Conservation (phyloP, 768 basidiomycete genomes). For the Mycena leptocephala region DNA sequence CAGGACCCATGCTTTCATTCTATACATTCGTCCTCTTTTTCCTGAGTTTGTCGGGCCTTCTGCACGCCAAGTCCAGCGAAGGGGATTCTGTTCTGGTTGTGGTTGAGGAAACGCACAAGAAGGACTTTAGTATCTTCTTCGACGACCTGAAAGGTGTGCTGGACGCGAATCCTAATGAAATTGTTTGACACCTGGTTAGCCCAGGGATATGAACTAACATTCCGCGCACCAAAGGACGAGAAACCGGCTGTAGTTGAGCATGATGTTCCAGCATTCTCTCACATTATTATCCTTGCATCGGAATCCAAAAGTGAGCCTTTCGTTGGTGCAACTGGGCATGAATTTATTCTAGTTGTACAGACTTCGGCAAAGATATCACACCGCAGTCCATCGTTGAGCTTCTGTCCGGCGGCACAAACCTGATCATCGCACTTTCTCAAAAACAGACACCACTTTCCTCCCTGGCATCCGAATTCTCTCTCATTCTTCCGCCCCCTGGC, state of each 20-base stretch:
- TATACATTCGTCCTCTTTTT: slow-evolving; percentile 50
- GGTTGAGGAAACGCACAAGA: slow-evolving; percentile 80
- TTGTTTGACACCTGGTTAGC: slow-evolving; percentile 57
- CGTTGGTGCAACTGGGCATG: neutral
- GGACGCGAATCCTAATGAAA: slow-evolving; percentile 8
- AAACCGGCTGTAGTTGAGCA: slow-evolving; percentile 77
- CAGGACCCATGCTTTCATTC: slow-evolving; percentile 55
- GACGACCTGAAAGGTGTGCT: slow-evolving; percentile 78
- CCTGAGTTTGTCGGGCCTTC: slow-evolving; percentile 45
- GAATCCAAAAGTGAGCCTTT: slow-evolving; percentile 82
- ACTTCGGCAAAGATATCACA: slow-evolving; percentile 80
- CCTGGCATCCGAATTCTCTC: slow-evolving; percentile 92
- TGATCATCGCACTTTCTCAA: slow-evolving; percentile 87
- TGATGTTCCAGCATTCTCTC: slow-evolving; percentile 84
- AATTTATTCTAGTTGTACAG: slow-evolving; percentile 53
- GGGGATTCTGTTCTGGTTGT: slow-evolving; percentile 90
- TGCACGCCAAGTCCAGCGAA: slow-evolving; percentile 82
- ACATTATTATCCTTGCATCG: slow-evolving; percentile 91
- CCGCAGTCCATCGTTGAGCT: slow-evolving; percentile 87
- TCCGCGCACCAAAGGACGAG: slow-evolving; percentile 87
- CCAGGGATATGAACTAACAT: slow-evolving; percentile 89
- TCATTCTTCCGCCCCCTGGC: slow-evolving; percentile 89
- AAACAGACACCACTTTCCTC: slow-evolving; percentile 82
- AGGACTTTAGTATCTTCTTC: slow-evolving; percentile 90
- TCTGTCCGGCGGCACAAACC: slow-evolving; percentile 81